Base-by-base conservation (phyloP, 2,329 filamentous ascomycete genomes). In the Aureobasidium sp. region DNA sequence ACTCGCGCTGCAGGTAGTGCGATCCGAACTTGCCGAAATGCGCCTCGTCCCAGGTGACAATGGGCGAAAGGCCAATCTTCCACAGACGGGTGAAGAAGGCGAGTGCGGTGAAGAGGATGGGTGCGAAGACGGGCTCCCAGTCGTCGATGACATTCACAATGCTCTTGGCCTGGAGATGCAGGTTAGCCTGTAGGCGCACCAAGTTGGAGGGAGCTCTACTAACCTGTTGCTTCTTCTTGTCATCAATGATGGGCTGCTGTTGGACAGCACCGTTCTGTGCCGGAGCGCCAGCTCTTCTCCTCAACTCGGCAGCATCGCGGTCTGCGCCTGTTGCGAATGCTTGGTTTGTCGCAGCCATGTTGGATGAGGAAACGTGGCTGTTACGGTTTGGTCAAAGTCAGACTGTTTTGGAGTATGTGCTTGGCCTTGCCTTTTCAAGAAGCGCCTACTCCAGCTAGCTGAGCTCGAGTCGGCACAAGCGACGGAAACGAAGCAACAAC, bases 1-100 rank as follows among this genome's bases (percentile, higher is more conserved):
- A 96, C 76, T 99, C 94, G 74, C 93, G 90, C 76, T 99, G 96
- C 72, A 99, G 86, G 75, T 99, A 99, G 77, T 99, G 93, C 69
- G 93, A 97, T 65, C 94, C 94, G 75, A 99, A 99, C 79, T 99
- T 99, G 73, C 90, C 90, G 74, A 95, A 95, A 84, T 89, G 86
- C 67, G 86, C 86, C 77, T 89, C 86, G 72, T 89, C 86, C 86
- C 86, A 89, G 50, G 86, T 89, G 62, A 89, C 86, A 67, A 89
- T 89, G 63, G 83, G 80, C 47, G 86, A 89, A 54, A 84, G 74
- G 61, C 84, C 84, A 69, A 87, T 86, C 72, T 82, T 84, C 74
- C 83, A 87, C 76, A 86, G 80, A 67, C 84, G 81, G 46, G 84
- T 87, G 73, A 86, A 86, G 72, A 86, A 80, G 63, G 84, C 79